Conservation (phyloP, 495 filamentous ascomycete genomes). For the Trichoderma gamsii region DNA sequence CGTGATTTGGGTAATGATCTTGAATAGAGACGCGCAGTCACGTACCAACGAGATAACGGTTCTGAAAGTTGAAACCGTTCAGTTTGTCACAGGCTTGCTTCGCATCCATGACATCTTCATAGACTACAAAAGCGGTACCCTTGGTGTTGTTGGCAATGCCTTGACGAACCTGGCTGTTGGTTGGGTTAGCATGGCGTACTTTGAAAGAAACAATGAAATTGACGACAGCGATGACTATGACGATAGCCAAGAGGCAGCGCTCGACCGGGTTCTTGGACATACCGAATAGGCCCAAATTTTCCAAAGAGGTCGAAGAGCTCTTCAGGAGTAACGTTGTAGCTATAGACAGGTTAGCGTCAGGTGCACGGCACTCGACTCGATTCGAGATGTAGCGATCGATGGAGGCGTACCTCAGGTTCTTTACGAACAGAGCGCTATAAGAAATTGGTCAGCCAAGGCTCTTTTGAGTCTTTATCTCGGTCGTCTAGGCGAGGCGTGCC, state of each 20-base stretch:
- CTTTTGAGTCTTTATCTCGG: slow-evolving; percentile 16
- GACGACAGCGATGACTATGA: background rate
- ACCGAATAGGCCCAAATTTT: slow-evolving; percentile 92
- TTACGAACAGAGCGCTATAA: slow-evolving; percentile 88
- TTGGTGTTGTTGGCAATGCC: slow-evolving; percentile 96
- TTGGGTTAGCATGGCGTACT: slow-evolving; percentile 27
- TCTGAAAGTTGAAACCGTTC: slow-evolving; percentile 99
- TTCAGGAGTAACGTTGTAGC: slow-evolving; percentile 93
- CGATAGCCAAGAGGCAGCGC: background rate
- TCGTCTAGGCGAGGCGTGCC: slow-evolving; percentile 1
- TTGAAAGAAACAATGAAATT: background rate
- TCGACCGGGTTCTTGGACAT: slow-evolving; percentile 29
- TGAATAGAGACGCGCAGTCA: slow-evolving; percentile 19
- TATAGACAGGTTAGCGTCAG: slow-evolving; percentile 32
- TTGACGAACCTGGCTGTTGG: slow-evolving; percentile 86
- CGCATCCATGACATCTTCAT: slow-evolving; percentile 98
- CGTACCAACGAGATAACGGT: slow-evolving; percentile 97
- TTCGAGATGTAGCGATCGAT: slow-evolving; percentile 7
- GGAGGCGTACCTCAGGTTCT: slow-evolving; percentile 81
- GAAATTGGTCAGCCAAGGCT: slow-evolving; percentile 28
- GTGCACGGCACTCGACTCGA: background rate
- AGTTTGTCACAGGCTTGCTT: slow-evolving; percentile 98
- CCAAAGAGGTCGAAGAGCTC: slow-evolving; percentile 93
- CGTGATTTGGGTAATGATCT: background rate
- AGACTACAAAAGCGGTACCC: slow-evolving; percentile 97